Evolutionary conservation across 1,284 basidiomycete species (phyloP), one percentile per base, ranked within the genome.

Genomic region (Boletus smithii): DNA sequence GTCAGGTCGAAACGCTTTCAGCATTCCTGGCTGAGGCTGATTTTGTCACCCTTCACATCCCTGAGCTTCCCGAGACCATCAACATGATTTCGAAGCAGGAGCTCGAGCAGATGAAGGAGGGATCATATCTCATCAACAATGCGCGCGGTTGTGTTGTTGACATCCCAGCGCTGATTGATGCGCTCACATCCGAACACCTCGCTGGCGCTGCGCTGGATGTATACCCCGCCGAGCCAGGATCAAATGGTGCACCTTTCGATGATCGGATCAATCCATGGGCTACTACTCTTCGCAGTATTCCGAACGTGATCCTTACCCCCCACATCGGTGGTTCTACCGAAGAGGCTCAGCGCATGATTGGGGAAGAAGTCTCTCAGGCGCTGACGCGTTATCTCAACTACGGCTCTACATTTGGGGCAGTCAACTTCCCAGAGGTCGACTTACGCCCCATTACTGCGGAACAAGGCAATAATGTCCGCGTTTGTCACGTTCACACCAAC

Each of bases 381-480:
- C 73, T 99, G 44, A 77, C 80, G 29, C 86, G 94, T 51, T 99
- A 97, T 73, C 84, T 99, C 66, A 91, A 88, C 73, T 93, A 86
- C 66, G 97, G 97, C 46, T 87, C 91, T 16, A 90, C 91, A 6
- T 60, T 94, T 44, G 93, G 94, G 39, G 84, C 93, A 1, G 95
- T 99, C 77, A 98, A 99, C 76, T 98, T 99, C 83, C 95, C 95
- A 51, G 97, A 99, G 73, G 95, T 99, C 61, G 91, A 95, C 72
- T 77, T 99, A 33, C 89, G 95, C 51, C 83, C 91, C 42, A 95
- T 97, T 64, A 85, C 91, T 14, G 81, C 83, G 10, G 94, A 97
- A 60, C 83, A 91, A 63, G 74, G 77, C 51, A 82, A 83, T 61
- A 78, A 86, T 58, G 85, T 98, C 57, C 89, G 95, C 55, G 75